Percentiles rank a stretch among this genome's conserved stretches.
Conservation (phyloP, 1,284 basidiomycete species). For the Ganoderma sp. region DNA sequence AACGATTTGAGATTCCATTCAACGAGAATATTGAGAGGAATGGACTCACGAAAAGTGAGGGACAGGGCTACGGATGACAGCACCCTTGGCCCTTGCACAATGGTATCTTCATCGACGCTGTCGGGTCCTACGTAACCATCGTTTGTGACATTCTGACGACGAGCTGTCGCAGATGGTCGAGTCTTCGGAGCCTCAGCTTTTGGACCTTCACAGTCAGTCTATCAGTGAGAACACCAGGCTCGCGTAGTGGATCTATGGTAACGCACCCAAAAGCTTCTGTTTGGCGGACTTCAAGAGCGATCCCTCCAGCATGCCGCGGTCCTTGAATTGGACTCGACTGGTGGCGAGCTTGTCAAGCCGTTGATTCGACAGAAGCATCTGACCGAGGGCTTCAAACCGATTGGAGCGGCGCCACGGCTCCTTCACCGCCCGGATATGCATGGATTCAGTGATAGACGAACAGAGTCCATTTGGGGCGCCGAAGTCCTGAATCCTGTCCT, state of each 20-base stretch:
- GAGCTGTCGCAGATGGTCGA: not conserved
- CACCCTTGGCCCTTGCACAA: not conserved
- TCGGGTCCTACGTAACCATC: not conserved
- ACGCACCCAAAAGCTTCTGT: not conserved
- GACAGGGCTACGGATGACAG: not conserved
- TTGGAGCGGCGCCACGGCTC: slow-evolving; percentile 33
- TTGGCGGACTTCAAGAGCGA: not conserved
- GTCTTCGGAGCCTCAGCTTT: not conserved
- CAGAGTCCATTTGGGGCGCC: slow-evolving; percentile 31
- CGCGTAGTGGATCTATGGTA: not conserved
- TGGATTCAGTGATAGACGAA: slow-evolving; percentile 32
- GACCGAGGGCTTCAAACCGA: slow-evolving; percentile 23
- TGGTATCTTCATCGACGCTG: not conserved
- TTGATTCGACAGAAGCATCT: slow-evolving; percentile 31
- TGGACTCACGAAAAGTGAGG: not conserved
- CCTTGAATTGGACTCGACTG: slow-evolving; percentile 6
- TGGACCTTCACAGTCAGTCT: not conserved
- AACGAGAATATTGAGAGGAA: not conserved
- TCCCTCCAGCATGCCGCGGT: slow-evolving; percentile 20
- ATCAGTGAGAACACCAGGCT: not conserved
- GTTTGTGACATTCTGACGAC: not conserved
- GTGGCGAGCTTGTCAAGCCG: slow-evolving; percentile 25
- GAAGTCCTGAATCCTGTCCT: slow-evolving; percentile 22
- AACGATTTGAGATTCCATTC: not conserved
- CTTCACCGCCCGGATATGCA: slow-evolving; percentile 35